Percentiles rank a stretch among this genome's conserved stretches.
phyloP scores from a whole-genome alignment of 352 stramenopile genomes.

The Phytophthora tubulina region DNA sequence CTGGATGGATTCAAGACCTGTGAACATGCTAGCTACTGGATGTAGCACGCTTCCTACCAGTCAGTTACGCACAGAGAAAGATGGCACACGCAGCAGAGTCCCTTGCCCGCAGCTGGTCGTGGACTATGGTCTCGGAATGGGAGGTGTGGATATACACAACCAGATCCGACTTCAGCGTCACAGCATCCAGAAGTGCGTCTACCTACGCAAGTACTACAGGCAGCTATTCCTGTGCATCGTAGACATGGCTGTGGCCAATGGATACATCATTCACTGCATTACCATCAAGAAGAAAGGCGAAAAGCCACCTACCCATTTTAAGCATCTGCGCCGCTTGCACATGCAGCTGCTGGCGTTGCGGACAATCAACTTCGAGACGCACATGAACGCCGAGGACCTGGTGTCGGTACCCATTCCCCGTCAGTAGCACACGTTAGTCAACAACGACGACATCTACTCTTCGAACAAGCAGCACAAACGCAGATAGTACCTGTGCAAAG shows the following conservation, averaged over 20 bases:
- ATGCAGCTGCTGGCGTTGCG: constrained; percentile 9
- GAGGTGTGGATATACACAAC: constrained; percentile 23
- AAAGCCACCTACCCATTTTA: constrained; percentile 10
- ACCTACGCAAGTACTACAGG: constrained; percentile 38
- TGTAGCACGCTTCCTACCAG: neutral
- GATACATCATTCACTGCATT: constrained; percentile 24
- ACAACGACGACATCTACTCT: constrained; percentile 19
- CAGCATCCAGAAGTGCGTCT: constrained; percentile 25
- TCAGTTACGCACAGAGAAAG: neutral
- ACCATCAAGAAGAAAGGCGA: constrained; percentile 6
- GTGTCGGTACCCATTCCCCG: constrained; percentile 9
- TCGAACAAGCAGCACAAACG: constrained; percentile 17
- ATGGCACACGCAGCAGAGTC: constrained; percentile 1
- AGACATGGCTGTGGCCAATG: constrained; percentile 32
- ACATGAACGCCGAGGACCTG: constrained; percentile 29
- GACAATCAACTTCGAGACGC: constrained; percentile 12
- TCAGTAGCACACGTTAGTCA: constrained; percentile 10
- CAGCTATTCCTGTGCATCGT: constrained; percentile 34
- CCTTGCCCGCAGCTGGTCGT: constrained; percentile 10
- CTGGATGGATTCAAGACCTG: neutral
- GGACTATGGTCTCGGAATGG: constrained; percentile 22
- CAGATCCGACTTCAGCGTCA: constrained; percentile 25
- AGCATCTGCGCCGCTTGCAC: constrained; percentile 31
- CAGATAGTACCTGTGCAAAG: constrained; percentile 32
- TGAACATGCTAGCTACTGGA: neutral